Base-by-base conservation (phyloP, 2,329 filamentous ascomycete species). In the Elsinoe necatrix region DNA sequence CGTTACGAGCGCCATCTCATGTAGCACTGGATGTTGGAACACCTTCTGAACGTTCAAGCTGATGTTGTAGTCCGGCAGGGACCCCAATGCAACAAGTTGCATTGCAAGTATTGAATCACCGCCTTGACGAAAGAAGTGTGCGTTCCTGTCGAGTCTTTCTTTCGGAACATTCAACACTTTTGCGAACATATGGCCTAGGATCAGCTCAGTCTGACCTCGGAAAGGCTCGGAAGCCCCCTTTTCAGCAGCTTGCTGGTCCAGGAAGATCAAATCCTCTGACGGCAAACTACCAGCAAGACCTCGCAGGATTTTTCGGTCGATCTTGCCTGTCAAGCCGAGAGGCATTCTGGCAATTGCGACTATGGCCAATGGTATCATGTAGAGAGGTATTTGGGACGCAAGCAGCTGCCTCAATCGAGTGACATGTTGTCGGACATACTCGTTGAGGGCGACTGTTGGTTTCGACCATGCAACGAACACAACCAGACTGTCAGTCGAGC, bases 91-190 rank as follows among this genome's bases (percentile, higher is more conserved):
- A 0, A 83, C 81, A 0, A 84, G 68, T 64, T 79, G 81, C 79
- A 84, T 85, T 1, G 80, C 80, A 0, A 75, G 68, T 21, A 83
- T 79, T 0, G 80, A 83, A 66, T 83, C 80, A 18, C 81, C 81
- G 0, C 81, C 80, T 0, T 82, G 73, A 2, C 75, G 73, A 72
- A 84, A 82, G 68, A 84, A 83, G 67, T 77, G 80, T 62, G 82
- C 77, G 9, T 81, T 75, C 1, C 77, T 67, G 1, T 76, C 72
- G 16, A 83, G 79, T 1, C 75, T 69, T 2, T 76, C 71, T 55
- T 77, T 70, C 0, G 67, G 61, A 1, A 78, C 64, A 1, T 63
- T 66, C 27, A 82, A 66, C 1, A 80, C 72, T 3, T 70, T 70
- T 31, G 73, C 71, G 79, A 80, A 83, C 11, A 79, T 67, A 4